phyloP scores from a whole-genome alignment of 2,329 filamentous ascomycete genomes.

The Alternaria conjuncta region DNA sequence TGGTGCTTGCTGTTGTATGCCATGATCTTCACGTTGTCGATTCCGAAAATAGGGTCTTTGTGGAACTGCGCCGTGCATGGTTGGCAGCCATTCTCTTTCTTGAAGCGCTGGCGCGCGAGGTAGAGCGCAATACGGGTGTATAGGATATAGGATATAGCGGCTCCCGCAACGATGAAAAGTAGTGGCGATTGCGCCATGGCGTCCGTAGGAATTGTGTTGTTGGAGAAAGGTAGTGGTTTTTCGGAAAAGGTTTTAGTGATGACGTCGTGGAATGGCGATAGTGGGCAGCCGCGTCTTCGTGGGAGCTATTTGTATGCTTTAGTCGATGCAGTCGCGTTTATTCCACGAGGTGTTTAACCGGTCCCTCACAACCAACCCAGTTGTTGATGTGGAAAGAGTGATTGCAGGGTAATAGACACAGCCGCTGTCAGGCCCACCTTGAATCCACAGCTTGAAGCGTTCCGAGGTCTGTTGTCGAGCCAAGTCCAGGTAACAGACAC shows the following conservation, averaged over 20 bases:
- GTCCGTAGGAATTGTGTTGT: not conserved
- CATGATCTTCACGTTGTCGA: constrained; percentile 56
- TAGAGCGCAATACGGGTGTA: constrained; percentile 45
- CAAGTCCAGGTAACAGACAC: not conserved
- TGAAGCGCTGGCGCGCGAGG: constrained; percentile 46
- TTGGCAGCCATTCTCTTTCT: constrained; percentile 56
- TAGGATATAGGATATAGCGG: constrained; percentile 45
- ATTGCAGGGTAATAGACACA: not conserved
- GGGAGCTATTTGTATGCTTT: not conserved
- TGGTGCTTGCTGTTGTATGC: constrained; percentile 46
- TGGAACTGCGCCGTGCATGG: constrained; percentile 56
- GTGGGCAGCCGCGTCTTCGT: not conserved
- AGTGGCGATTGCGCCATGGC: constrained; percentile 35
- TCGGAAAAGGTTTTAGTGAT: not conserved
- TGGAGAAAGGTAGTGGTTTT: not conserved
- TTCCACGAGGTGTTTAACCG: not conserved
- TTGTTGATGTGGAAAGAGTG: not conserved
- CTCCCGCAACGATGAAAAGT: constrained; percentile 35
- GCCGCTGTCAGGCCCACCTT: not conserved
- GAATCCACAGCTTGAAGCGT: not conserved
- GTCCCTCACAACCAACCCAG: not conserved
- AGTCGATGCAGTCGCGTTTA: not conserved
- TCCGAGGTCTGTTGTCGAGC: not conserved
- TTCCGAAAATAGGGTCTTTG: constrained; percentile 62
- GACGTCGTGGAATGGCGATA: not conserved